Base-by-base conservation (phyloP, 129 eudicot genomes). In the Chrysanthemum lavandulifolium region DNA sequence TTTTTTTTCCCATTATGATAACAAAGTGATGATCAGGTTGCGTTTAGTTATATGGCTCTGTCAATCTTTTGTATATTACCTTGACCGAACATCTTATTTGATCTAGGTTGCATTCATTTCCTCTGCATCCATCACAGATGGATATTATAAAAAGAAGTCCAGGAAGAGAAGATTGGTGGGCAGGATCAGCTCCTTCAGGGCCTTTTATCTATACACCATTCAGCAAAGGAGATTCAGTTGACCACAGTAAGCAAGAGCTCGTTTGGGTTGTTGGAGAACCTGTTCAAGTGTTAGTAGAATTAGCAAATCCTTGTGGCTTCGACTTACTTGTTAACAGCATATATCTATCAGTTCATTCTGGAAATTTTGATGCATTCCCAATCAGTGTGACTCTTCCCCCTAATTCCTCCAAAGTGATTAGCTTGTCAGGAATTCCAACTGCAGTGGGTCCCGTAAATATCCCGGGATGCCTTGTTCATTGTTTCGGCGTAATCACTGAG, bases 261-360 rank as follows among this genome's bases (percentile, higher is more conserved):
- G 79, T 86, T 43, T 94, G 97, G 98, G 95, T 94, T 62, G 89
- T 94, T 76, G 98, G 97, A 51, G 98, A 94, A 80, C 92, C 96
- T 10, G 87, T 94, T 63, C 98, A 94, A 71, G 96, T 94, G 57
- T 71, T 90, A 66, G 97, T 94, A 59, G 97, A 94, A 80, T 81
- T 94, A 76, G 98, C 98, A 12, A 94, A 94, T 81, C 98, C 98
- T 13, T 94, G 98, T 69, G 97, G 98, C 23, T 94, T 94, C 68
- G 91, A 90, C 53, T 70, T 94, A n/a, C 72, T 76, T 77, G 96
- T 94, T 40, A 93, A 90, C 64, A 90, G 96, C 77, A 90, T 94
- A 52, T 94, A 94, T 82, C 93, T 94, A 0, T 90, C 96, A 0
- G 89, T 84, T 55, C 89, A 85, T 83, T 82, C 97, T 51, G 86